These are phyloP conservation scores for Auricularia heimuer DNA, from an alignment of 768 basidiomycete species.

Conservation along the genomic window DNA sequence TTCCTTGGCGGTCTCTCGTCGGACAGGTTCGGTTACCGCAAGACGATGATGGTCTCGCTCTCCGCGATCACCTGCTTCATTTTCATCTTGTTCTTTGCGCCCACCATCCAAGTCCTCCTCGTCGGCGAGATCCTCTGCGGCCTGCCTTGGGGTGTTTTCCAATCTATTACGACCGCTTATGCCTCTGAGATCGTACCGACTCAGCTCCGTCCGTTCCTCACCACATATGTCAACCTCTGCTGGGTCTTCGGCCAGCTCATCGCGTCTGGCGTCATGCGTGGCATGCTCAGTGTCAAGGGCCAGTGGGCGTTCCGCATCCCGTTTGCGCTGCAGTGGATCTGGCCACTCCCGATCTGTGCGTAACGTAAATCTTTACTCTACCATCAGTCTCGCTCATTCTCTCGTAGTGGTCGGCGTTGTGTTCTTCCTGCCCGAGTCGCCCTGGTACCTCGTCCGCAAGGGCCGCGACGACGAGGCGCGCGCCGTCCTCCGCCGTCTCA, in stretches of 20 bases:
- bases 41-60: background rate
- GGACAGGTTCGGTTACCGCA: background rate
- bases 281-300: slow-evolving; percentile 6
- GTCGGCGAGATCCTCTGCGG: slow-evolving; percentile 16
- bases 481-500: slow-evolving; percentile 14
- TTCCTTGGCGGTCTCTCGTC: slow-evolving; percentile 18
- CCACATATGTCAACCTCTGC: slow-evolving; percentile 23
- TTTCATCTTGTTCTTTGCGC: slow-evolving; percentile 16
- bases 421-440: slow-evolving; percentile 17
- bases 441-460: slow-evolving; percentile 24
- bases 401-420: slow-evolving; percentile 19
- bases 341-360: slow-evolving; percentile 20
- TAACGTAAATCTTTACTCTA: background rate
- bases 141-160: slow-evolving; percentile 10
- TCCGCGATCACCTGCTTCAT: slow-evolving; percentile 13
- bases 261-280: slow-evolving; percentile 16
- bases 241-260: slow-evolving; percentile 21
- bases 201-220: slow-evolving; percentile 19
- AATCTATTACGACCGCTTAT: slow-evolving; percentile 23
- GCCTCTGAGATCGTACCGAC: slow-evolving; percentile 25
- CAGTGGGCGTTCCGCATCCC: slow-evolving; percentile 12
- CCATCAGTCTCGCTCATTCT: background rate
- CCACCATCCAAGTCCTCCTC: slow-evolving; percentile 12
- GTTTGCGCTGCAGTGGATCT: slow-evolving; percentile 8
- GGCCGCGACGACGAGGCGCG: slow-evolving; percentile 22